Evolutionary conservation across 495 filamentous ascomycete species (phyloP).

Genomic region (Hypomontagnella submonticulosa): DNA sequence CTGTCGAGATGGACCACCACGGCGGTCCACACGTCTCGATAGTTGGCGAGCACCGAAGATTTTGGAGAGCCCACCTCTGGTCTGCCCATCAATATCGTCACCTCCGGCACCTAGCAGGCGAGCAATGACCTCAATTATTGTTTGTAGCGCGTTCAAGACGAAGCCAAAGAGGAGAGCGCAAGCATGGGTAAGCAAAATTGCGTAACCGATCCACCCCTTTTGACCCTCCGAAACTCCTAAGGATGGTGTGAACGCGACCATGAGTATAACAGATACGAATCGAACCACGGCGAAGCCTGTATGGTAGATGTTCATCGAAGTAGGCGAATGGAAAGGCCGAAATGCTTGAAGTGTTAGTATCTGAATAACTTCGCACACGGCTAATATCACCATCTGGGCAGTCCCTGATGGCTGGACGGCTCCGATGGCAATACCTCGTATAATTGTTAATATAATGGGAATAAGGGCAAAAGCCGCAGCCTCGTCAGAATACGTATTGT

Average conservation of each 20-base stretch:
- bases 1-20: slow-evolving; percentile 69
- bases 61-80: slow-evolving; percentile 88
- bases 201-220: slow-evolving; percentile 95
- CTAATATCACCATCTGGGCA: slow-evolving; percentile 89
- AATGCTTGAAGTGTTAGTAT: slow-evolving; percentile 90
- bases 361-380: slow-evolving; percentile 91
- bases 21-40: slow-evolving; percentile 75
- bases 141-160: slow-evolving; percentile 91
- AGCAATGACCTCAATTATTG: slow-evolving; percentile 85
- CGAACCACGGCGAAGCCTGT: slow-evolving; percentile 82
- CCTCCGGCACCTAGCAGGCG: slow-evolving; percentile 83
- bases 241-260: slow-evolving; percentile 86
- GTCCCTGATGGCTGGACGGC: slow-evolving; percentile 93
- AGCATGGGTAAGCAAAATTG: slow-evolving; percentile 86
- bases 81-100: slow-evolving; percentile 73
- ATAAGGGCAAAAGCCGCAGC: slow-evolving; percentile 85
- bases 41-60: slow-evolving; percentile 94
- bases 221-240: slow-evolving; percentile 78
- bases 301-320: slow-evolving; percentile 98
- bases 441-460: slow-evolving; percentile 81
- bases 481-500: slow-evolving; percentile 96
- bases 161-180: slow-evolving; percentile 92
- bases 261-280: slow-evolving; percentile 81
- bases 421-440: slow-evolving; percentile 90
- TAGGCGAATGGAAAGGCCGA: slow-evolving; percentile 86